Evolutionary conservation across 2,329 filamentous ascomycete genomes (phyloP).

Genomic region (Neopestalotiopsis clavispora): DNA sequence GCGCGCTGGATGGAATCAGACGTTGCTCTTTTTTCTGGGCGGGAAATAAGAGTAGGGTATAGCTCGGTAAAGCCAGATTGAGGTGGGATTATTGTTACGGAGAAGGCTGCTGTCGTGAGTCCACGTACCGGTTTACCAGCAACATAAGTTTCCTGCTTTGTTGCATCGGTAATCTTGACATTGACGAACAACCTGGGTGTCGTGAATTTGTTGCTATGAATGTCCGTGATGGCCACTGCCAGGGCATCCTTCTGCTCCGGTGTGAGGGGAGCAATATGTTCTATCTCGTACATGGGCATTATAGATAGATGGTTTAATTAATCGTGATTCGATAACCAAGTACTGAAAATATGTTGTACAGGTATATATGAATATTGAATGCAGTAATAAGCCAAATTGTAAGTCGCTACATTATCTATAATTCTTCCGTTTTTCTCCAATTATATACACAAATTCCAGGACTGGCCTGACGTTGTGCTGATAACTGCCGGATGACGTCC

Average conservation of each 20-base stretch:
- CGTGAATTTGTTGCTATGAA: conserved; percentile 46
- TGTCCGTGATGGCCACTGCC: conserved; percentile 42
- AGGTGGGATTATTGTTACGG: neutral
- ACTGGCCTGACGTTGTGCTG: neutral
- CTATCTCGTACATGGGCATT: conserved; percentile 50
- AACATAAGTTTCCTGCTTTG: conserved; percentile 33
- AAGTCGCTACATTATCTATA: too few species aligned
- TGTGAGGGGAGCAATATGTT: conserved; percentile 39
- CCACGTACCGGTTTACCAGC: conserved; percentile 36
- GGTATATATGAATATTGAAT: neutral
- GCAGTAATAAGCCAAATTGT: neutral
- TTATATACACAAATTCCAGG: too few species aligned
- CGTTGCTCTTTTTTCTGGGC: neutral
- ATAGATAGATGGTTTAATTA: conserved; percentile 1
- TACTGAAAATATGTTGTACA: neutral
- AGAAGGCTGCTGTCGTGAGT: neutral
- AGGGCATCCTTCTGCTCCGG: conserved; percentile 41
- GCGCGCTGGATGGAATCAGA: neutral
- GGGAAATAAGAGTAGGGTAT: neutral
- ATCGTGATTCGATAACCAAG: too few species aligned
- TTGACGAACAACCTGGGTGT: conserved; percentile 49
- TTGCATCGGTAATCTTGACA: conserved; percentile 41
- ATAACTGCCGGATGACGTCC: conserved; percentile 3
- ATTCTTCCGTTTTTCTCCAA: too few species aligned
- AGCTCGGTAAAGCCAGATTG: too few species aligned